Percentiles rank a stretch among this genome's conserved stretches.
phyloP scores from a whole-genome alignment of 116 monocot species.

The Trichopus zeylanicus region DNA sequence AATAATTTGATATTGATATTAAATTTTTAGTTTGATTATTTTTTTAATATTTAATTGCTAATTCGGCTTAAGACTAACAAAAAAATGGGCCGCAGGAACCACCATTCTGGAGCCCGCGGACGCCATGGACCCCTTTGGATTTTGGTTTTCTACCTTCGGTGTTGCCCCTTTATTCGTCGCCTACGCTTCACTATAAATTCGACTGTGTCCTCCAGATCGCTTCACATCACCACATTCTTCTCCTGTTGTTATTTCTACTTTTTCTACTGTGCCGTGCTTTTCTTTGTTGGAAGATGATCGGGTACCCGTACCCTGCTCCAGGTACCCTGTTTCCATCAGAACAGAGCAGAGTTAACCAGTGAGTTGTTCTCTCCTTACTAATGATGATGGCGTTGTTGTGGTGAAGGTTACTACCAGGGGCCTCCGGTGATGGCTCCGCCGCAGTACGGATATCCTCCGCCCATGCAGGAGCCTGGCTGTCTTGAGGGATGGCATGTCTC shows the following conservation, averaged over 20 bases:
- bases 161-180: no score
- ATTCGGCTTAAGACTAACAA: no score
- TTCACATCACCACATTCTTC: neutral
- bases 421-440: slow-evolving; percentile 76
- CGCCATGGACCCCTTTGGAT: no score
- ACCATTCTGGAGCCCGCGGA: no score
- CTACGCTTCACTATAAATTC: no score
- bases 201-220: no score
- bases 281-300: slow-evolving; percentile 10
- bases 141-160: no score
- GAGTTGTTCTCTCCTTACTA: neutral
- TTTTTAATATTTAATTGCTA: no score
- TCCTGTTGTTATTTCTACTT: neutral
- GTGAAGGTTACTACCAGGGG: slow-evolving; percentile 52
- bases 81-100: no score
- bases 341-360: neutral
- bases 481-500: slow-evolving; percentile 49
- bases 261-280: neutral
- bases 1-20: no score
- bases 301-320: slow-evolving; percentile 38
- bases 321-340: slow-evolving; percentile 5
- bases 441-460: slow-evolving; percentile 34
- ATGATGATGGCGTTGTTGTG: neutral
- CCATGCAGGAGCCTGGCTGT: slow-evolving; percentile 18
- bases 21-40: no score